Evolutionary conservation across 768 basidiomycete genomes (phyloP), one percentile per base, ranked within the genome.

Genomic region (Lenzites betulinus): DNA sequence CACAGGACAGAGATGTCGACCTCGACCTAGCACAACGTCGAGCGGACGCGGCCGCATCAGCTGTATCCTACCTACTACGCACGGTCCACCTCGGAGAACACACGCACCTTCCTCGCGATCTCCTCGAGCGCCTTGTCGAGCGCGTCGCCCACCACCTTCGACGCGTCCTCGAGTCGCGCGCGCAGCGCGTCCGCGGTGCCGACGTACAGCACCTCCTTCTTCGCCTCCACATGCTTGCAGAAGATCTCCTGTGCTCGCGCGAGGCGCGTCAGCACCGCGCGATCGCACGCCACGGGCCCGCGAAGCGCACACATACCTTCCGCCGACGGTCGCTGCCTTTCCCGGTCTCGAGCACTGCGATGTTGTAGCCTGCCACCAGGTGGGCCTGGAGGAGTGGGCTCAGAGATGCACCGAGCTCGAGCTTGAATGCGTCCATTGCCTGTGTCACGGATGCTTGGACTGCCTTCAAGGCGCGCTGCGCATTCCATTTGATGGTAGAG

Each of bases 301-400:
- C n/a, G n/a, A n/a, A n/a, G n/a, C n/a, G n/a, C n/a, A n/a, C 16
- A 54, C 25, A 7, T 44, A 82, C 83, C 77, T 83, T 86, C 70
- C 85, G 85, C 20, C 83, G 75, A 8, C 78, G 79, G 7, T 86
- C 83, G 54, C 81, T 82, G 15, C 85, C 85, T 28, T 30, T 73
- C 1, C 85, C 85, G 44, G 75, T 67, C 62, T 85, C 82, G 52
- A 76, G 69, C 78, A 82, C 79, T 0, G 85, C 84, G 1, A 56
- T 70, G 51, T 80, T 70, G 64, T 87, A 87, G 0, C 81, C 83
- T 5, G 79, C 76, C 12, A 72, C 26, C 11, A 86, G 74, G 62
- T 81, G 77, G 7, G 66, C 67, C 59, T 83, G 81, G n/a, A 86
- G 77, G 65, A 83, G 79, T n/a, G 83, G 83, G 12, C 81, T 76